Evolutionary conservation across 768 basidiomycete genomes (phyloP), one percentile per base, ranked within the genome.

Genomic region (Psilocybe subaeruginosa): DNA sequence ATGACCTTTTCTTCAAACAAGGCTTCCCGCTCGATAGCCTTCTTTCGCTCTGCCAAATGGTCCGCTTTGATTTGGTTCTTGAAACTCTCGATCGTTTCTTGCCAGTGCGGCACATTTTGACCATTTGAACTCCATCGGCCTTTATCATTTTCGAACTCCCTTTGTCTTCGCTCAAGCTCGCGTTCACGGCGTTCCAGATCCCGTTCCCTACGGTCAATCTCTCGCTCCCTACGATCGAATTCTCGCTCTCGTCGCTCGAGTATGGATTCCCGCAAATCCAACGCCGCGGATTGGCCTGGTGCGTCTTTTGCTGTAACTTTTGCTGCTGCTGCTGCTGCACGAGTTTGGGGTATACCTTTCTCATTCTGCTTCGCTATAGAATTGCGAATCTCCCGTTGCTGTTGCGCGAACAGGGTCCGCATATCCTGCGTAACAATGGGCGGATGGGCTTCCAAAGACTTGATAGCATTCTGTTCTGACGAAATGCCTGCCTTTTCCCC

Each of bases 131-230:
- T 50, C 61, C 59, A 58, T 12, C 67, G 64, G 6, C 62, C 52
- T 30, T 56, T 62, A 27, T 70, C 69, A 46, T 58, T 57, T 8
- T 69, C 68, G 33, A 66, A 61, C 43, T 68, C 69, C 7, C 69
- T 64, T 48, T 68, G 67, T 8, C 66, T 53, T 23, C 69, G 55
- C 30, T 70, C 69, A 8, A 70, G 61, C 47, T 70, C 69, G 27
- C 69, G 64, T 47, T 67, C 69, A 3, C 66, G 65, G 4, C 69
- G 64, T 45, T 70, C 69, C 45, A 70, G 50, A 30, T 70, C 69
- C 2, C 69, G 64, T 14, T 65, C 62, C n/a, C 69, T 55, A n/a
- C 69, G 55, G 31, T 70, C 69, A 29, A 64, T 37, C 23, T 64
- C 63, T 5, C 64, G 60, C 17, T 65, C 64, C 49, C 53, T 39